Evolutionary conservation across 345 rosid genomes (phyloP).

Genomic region (Citrus trifoliata): DNA sequence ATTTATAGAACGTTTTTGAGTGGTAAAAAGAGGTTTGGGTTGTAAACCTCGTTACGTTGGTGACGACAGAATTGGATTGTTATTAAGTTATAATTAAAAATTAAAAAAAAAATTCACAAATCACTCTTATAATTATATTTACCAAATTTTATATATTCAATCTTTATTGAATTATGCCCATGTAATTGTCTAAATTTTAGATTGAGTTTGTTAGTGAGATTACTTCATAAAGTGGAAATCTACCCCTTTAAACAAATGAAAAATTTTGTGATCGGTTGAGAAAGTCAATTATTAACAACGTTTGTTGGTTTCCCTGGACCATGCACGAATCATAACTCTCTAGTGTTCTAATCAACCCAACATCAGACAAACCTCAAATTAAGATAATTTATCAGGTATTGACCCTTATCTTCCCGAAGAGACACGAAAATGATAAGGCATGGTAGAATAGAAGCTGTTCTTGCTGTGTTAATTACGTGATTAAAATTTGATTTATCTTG

Average conservation of each 20-base stretch:
- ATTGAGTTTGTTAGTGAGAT: neutral
- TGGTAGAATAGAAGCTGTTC: neutral
- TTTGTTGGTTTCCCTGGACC: neutral
- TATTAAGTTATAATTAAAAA: too few species aligned
- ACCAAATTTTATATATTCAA: neutral
- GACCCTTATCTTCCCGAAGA: too few species aligned
- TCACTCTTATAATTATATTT: neutral
- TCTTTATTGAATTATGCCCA: neutral
- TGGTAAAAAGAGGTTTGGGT: too few species aligned
- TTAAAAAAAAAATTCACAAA: neutral
- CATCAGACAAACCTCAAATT: neutral
- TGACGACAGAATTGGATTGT: too few species aligned
- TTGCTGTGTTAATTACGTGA: neutral
- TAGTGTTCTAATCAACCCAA: neutral
- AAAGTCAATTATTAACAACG: neutral
- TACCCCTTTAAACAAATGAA: too few species aligned
- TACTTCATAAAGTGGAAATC: neutral
- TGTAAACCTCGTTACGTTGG: too few species aligned
- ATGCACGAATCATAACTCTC: neutral
- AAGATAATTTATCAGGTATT: neutral
- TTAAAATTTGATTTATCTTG: neutral
- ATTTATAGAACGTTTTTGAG: too few species aligned
- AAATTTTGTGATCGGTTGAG: neutral
- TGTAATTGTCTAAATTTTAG: neutral
- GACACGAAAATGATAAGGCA: neutral